Percentiles rank a stretch among this genome's conserved stretches.
phyloP scores from a whole-genome alignment of 352 stramenopile genomes.

The Phytophthora aleatoria region DNA sequence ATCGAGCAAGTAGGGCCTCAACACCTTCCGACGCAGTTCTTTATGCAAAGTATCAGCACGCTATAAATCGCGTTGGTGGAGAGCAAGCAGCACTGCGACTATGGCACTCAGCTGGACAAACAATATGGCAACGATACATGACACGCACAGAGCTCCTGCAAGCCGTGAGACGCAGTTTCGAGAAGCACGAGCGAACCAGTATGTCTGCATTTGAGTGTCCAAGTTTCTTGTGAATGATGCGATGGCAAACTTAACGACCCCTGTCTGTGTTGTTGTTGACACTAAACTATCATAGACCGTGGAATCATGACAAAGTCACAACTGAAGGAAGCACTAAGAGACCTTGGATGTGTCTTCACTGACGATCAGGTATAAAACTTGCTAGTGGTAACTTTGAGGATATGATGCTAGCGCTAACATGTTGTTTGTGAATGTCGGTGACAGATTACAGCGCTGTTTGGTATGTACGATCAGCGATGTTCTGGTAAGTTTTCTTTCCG shows the following conservation, averaged over 20 bases:
- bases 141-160: conserved; percentile 59
- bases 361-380: conserved; percentile 53
- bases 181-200: conserved; percentile 59
- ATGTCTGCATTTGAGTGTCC: conserved; percentile 5
- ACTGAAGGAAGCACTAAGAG: conserved; percentile 58
- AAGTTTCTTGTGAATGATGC: conserved; percentile 1
- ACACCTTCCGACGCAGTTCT: conserved; percentile 16
- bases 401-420: background rate
- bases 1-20: background rate
- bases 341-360: conserved; percentile 56
- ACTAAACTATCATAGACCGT: conserved; percentile 25
- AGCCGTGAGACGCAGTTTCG: conserved; percentile 57
- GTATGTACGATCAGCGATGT: conserved; percentile 45
- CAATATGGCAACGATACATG: conserved; percentile 45
- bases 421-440: background rate
- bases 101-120: conserved; percentile 40
- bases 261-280: background rate
- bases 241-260: background rate
- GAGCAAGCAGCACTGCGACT: conserved; percentile 36
- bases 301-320: conserved; percentile 54
- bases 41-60: conserved; percentile 47
- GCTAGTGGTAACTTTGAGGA: background rate
- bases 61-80: conserved; percentile 40
- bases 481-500: conserved; percentile 26
- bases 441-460: conserved; percentile 55